Evolutionary conservation across 2,329 filamentous ascomycete species (phyloP), one percentile per base, ranked within the genome.

Genomic region (Clathrospora elynae): DNA sequence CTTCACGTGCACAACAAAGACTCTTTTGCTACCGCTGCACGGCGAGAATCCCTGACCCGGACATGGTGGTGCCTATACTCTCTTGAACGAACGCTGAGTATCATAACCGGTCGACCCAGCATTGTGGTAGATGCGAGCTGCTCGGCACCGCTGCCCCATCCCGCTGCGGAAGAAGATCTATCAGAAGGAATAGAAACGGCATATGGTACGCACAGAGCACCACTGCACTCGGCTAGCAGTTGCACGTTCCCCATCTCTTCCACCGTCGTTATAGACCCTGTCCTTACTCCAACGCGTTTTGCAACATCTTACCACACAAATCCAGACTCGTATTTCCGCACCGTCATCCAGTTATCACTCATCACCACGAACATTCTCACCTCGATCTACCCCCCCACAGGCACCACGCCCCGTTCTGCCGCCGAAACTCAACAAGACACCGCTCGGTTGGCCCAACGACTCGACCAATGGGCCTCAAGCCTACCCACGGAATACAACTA

Each of bases 51-150:
- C 3, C 48, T 71, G 34, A 59, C 69, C 3, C 64, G 66, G 14
- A 62, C 69, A 10, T 75, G 72, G 72, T 73, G 72, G 68, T 69
- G 70, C 31, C 42, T 74, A 9, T 71, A 68, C 44, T 66, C 61
- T 6, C 51, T 72, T 12, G 72, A 74, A 42, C 62, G 65, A n/a
- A 61, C 68, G 4, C 61, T 74, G 6, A 64, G 64, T 28, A 52
- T 68, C 13, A 62, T 73, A 8, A 72, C 68, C 3, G 72, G 72
- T 2, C 67, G 71, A n/a, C 68, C 72, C 11, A 69, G 66, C 26
- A 62, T 64, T 6, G 61, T 73, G 12, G 59, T 67, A 6, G 66
- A 71, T 34, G 56, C 55, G 8, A 60, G 53, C 37, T 70, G 66
- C 38, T 71, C 66, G 5, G 58, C 66, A 1, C 69, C 68, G 4